These are phyloP conservation scores for Haematococcus lacustris DNA, from an alignment of 139 green algal genomes.

Conservation along the genomic window DNA sequence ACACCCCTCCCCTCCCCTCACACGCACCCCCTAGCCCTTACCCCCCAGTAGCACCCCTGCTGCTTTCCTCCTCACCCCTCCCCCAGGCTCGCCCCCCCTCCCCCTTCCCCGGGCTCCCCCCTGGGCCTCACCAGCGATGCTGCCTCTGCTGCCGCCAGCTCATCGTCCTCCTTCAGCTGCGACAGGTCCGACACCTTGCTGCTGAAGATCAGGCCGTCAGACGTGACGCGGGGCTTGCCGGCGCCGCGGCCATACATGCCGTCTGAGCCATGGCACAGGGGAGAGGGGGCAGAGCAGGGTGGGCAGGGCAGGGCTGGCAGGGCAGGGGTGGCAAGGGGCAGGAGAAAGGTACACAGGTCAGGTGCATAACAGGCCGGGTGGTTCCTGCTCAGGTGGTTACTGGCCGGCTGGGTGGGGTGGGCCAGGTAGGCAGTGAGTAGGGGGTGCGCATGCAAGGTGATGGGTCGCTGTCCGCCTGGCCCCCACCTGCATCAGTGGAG, in stretches of 20 bases:
- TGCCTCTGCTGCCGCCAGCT: slow-evolving; percentile 54
- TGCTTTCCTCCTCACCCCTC: too few relatives aligned
- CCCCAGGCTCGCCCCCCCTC: too few relatives aligned
- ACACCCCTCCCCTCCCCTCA: too few relatives aligned
- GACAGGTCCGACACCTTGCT: slow-evolving; percentile 30
- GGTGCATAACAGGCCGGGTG: neutral
- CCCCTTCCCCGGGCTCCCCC: too few relatives aligned
- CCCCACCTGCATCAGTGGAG: slow-evolving; percentile 27
- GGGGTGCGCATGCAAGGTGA: too few relatives aligned
- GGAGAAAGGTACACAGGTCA: too few relatives aligned
- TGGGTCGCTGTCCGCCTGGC: neutral
- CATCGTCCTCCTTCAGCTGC: slow-evolving; percentile 51
- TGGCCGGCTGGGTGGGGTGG: too few relatives aligned
- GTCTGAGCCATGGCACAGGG: neutral
- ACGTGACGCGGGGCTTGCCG: neutral
- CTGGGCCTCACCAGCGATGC: slow-evolving; percentile 26
- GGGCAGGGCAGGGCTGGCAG: too few relatives aligned
- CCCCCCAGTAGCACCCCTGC: too few relatives aligned
- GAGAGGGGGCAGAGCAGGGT: too few relatives aligned
- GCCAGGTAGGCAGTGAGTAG: too few relatives aligned
- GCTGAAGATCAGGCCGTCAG: slow-evolving; percentile 38
- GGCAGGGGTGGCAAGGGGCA: neutral
- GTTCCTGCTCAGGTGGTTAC: neutral
- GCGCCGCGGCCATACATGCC: slow-evolving; percentile 25
- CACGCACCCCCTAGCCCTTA: too few relatives aligned